Evolutionary conservation across 2,329 filamentous ascomycete genomes (phyloP), one percentile per base, ranked within the genome.

Genomic region (Camptophora hylomeconis): DNA sequence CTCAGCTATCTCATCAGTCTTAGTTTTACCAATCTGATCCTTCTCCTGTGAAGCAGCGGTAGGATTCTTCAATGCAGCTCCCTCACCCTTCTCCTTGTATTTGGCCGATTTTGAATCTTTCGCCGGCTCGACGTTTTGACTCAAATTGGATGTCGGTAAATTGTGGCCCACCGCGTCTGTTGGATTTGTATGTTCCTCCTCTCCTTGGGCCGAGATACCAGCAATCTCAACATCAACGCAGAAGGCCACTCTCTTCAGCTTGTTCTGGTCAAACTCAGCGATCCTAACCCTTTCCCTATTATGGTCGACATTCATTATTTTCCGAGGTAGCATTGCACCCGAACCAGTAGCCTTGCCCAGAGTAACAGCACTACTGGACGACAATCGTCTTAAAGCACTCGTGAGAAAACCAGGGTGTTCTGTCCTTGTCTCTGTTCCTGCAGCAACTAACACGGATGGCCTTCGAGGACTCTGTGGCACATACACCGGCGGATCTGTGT

Each of bases 221-320:
- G 87, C 87, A 47, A 98, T 92, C 53, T 98, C 89, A 4, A 98
- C 86, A 48, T 98, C 89, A 3, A 98, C 89, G 44, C 82, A 93
- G 48, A 98, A 98, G 0, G 87, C 80, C 1, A 98, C 89, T 30
- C 84, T 73, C 30, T 83, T 72, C 35, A 98, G 56, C 51, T 89
- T 93, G 26, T 72, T 71, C 45, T 77, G 72, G 41, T 84, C 75
- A 25, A 98, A 62, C 41, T 92, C 86, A 4, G 71, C 61, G 17
- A 95, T 72, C 14, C 72, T 67, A 51, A 83, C 92, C 39, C 89
- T 65, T 47, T 87, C 75, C 22, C 89, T 72, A 41, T 77, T 68
- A 6, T 61, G 72, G 49, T 95, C 83, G 24, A 94, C 66, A 47
- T 98, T 98, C 59, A 95, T 61, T 5, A 93, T 66, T 40, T 65